Evolutionary conservation across 2,329 filamentous ascomycete genomes (phyloP).

Genomic region (Neobulgaria alba): DNA sequence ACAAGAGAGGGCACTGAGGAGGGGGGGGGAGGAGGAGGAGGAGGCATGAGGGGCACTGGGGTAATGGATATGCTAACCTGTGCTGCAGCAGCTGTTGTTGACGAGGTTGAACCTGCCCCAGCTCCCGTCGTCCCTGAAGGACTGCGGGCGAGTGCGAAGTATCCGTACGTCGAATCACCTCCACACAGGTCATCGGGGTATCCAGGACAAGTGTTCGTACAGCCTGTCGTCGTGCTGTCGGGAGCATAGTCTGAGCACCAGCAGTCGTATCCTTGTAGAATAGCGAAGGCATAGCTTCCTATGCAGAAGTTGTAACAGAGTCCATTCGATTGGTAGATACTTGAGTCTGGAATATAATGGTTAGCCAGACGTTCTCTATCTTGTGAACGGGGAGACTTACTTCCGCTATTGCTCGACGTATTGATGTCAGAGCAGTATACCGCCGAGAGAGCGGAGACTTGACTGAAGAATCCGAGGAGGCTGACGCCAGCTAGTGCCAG

Average conservation of each 20-base stretch:
- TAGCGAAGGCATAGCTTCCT: conserved; percentile 53
- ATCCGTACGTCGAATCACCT: conserved; percentile 52
- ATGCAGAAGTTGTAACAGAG: conserved; percentile 55
- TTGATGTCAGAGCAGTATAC: conserved; percentile 40
- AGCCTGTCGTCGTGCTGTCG: conserved; percentile 37
- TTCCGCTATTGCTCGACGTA: conserved; percentile 34
- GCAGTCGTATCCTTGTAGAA: conserved; percentile 56
- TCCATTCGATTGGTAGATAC: conserved; percentile 60
- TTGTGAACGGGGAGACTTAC: conserved; percentile 29
- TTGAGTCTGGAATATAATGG: conserved; percentile 36
- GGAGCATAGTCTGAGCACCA: conserved; percentile 71
- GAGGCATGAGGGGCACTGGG: background rate
- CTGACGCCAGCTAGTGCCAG: conserved; percentile 17
- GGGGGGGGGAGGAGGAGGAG: background rate
- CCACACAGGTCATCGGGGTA: conserved; percentile 60
- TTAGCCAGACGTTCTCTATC: conserved; percentile 5
- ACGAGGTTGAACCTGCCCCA: conserved; percentile 9
- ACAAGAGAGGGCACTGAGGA: background rate
- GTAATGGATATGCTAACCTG: conserved; percentile 23
- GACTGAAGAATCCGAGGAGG: conserved; percentile 8
- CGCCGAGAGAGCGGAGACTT: conserved; percentile 11
- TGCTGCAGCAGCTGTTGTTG: conserved; percentile 5
- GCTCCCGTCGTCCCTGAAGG: conserved; percentile 47
- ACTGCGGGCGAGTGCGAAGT: conserved; percentile 44
- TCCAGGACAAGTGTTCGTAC: conserved; percentile 56